Base-by-base conservation (phyloP, 176 grass and related monocot genomes). In the Avena atlantica region DNA sequence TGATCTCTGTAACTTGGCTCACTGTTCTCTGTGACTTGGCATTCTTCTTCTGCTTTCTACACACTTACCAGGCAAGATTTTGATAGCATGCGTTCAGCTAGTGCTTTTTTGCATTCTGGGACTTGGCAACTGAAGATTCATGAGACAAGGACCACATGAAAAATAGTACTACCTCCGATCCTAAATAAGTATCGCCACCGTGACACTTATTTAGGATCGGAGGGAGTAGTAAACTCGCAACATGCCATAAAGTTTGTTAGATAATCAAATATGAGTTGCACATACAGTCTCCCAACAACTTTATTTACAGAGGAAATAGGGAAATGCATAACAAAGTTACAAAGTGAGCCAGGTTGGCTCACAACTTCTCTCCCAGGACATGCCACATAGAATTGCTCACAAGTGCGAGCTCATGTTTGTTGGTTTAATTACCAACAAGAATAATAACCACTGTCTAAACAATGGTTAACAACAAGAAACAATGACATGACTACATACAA, bases 391-490 rank as follows among this genome's bases (percentile, higher is more conserved):
- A 80, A 74, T 67, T 80, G 47, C 76, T 83, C 80, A 74, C 47
- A 73, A 34, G 24, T 2, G 61, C 44, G 79, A 79, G 57, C 34
- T 55, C 89, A 84, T 12, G 65, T 87, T 74, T 27, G 89, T 91
- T 81, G 76, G 89, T 40, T 91, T 64, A 88, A 84, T 91, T 81
- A 75, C 89, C 85, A 84, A 91, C 89, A 88, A 88, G 89, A 91
- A 88, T 91, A 60, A 36, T 27, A 80, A 49, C 81, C 37, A 16
- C 5, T 37, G 36, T 8, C 42, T 20, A 53, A 53, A 29, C 70
- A 88, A 70, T 76, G 59, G 78, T 59, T 53, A 81, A 70, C 60
- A 90, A 9, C 37, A 42, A 42, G 16, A 44, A 66, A 84, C 76
- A 87, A 69, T 44, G 77, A 88, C 69, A 85, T 69, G 50, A 85